Evolutionary conservation across 208 protist species (phyloP).

Genomic region (Leishmania arabica): DNA sequence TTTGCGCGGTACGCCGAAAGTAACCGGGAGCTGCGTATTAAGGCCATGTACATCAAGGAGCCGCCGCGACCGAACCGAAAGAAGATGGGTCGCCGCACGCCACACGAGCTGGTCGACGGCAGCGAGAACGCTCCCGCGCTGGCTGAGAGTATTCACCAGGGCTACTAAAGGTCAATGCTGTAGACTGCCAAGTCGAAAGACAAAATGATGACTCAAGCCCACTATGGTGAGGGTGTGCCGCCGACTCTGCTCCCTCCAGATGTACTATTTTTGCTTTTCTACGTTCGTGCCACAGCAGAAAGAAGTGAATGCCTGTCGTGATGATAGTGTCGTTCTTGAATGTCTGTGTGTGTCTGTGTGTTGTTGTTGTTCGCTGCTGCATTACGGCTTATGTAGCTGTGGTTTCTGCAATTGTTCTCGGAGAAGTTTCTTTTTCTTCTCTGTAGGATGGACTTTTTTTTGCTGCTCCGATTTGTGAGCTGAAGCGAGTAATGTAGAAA

Average conservation of each 20-base stretch:
- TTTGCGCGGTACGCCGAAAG: slow-evolving; percentile 68
- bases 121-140: slow-evolving; percentile 67
- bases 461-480: not conserved
- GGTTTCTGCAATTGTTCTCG: not conserved
- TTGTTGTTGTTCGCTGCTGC: not conserved
- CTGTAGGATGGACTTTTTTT: not conserved
- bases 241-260: not conserved
- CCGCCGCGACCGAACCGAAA: slow-evolving; percentile 83
- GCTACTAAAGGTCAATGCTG: slow-evolving; percentile 36
- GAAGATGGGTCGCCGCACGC: slow-evolving; percentile 70
- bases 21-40: slow-evolving; percentile 74
- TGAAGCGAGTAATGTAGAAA: not conserved
- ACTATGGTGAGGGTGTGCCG: too few relatives aligned
- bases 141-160: slow-evolving; percentile 57
- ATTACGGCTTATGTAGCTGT: not conserved
- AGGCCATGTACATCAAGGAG: slow-evolving; percentile 92
- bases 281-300: not conserved
- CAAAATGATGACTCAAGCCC: too few relatives aligned
- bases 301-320: not conserved
- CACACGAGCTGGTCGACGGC: slow-evolving; percentile 71
- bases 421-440: too few relatives aligned
- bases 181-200: not conserved
- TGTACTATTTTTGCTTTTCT: not conserved
- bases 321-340: not conserved
- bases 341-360: not conserved